phyloP scores from a whole-genome alignment of 768 basidiomycete species.

The Leccinum disarticulatum region DNA sequence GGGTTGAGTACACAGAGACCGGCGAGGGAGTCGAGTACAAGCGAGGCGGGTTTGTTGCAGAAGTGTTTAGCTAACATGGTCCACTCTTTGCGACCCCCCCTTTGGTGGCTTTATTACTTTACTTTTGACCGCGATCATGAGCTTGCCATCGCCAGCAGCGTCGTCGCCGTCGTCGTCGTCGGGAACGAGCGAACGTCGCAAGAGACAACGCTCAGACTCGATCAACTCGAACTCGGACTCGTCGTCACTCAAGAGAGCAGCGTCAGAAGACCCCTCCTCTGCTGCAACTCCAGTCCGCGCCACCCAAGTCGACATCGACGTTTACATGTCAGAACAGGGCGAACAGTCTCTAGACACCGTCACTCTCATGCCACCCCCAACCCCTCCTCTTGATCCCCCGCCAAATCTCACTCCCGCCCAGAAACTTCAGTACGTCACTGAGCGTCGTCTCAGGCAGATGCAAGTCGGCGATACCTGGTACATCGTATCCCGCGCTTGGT shows the following conservation, averaged over 20 bases:
- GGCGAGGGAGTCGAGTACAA: conserved; percentile 76
- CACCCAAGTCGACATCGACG: conserved; percentile 58
- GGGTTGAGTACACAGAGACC: conserved; percentile 76
- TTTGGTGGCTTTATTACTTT: not conserved
- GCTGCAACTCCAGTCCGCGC: conserved; percentile 36
- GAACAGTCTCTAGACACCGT: conserved; percentile 31
- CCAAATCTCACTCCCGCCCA: conserved; percentile 37
- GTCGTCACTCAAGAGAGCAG: conserved; percentile 77
- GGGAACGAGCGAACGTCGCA: conserved; percentile 47
- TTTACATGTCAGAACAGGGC: conserved; percentile 63
- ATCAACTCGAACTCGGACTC: conserved; percentile 59
- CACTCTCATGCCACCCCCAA: conserved; percentile 27
- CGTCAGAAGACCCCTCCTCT: conserved; percentile 60
- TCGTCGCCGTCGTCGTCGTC: conserved; percentile 35
- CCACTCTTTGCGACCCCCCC: conserved; percentile 11
- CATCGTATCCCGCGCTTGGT: conserved; percentile 71
- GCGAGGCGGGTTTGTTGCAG: conserved; percentile 41
- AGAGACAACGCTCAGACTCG: conserved; percentile 73
- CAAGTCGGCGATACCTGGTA: conserved; percentile 75
- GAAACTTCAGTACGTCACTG: conserved; percentile 52
- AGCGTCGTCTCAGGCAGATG: conserved; percentile 49
- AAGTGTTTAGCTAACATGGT: conserved; percentile 55
- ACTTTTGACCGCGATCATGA: conserved; percentile 35
- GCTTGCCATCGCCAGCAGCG: conserved; percentile 40
- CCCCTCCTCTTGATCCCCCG: conserved; percentile 24